A percentile compares a stretch with the other conserved stretches of the same genome.
These are phyloP conservation scores for Exserohilum rostratum DNA, from an alignment of 2,329 filamentous ascomycete genomes.

Conservation along the genomic window DNA sequence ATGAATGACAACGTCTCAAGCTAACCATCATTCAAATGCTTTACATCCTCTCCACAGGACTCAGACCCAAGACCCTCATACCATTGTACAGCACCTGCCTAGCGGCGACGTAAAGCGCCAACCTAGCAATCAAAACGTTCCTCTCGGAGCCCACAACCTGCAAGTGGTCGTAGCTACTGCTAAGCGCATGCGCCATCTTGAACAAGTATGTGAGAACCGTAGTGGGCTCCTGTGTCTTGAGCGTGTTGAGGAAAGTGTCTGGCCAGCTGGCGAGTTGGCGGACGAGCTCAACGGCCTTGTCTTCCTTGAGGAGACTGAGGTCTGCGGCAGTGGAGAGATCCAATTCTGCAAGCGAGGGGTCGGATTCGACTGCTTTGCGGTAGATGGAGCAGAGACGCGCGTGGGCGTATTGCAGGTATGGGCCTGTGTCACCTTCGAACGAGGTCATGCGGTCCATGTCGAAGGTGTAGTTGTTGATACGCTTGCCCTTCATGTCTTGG, in stretches of 20 bases:
- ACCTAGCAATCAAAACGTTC: constrained; percentile 70
- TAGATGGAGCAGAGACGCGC: constrained; percentile 46
- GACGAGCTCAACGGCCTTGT: constrained; percentile 74
- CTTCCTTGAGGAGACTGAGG: constrained; percentile 70
- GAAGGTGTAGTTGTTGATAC: constrained; percentile 73
- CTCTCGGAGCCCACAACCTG: constrained; percentile 80
- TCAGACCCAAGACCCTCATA: constrained; percentile 80
- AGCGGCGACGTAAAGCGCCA: constrained; percentile 74
- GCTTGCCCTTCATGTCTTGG: constrained; percentile 96
- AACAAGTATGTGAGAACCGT: constrained; percentile 76
- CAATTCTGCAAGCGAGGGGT: constrained; percentile 57
- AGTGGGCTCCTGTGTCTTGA: constrained; percentile 80
- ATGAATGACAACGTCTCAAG: too few relatives aligned
- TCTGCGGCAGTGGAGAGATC: constrained; percentile 73
- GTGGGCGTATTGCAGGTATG: constrained; percentile 81
- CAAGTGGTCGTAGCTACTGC: constrained; percentile 80
- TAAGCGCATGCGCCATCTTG: constrained; percentile 83
- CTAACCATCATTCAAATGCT: too few relatives aligned
- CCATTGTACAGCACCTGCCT: constrained; percentile 79
- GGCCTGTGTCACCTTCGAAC: constrained; percentile 84
- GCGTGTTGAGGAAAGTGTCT: constrained; percentile 80
- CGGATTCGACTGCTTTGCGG: constrained; percentile 59
- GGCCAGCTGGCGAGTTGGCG: constrained; percentile 83
- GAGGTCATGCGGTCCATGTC: constrained; percentile 83
- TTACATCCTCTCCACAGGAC: constrained; percentile 69